Percentiles rank a stretch among this genome's conserved stretches.
These are phyloP conservation scores for Phlegmacium glaucopus DNA, from an alignment of 768 basidiomycete species.

Conservation along the genomic window DNA sequence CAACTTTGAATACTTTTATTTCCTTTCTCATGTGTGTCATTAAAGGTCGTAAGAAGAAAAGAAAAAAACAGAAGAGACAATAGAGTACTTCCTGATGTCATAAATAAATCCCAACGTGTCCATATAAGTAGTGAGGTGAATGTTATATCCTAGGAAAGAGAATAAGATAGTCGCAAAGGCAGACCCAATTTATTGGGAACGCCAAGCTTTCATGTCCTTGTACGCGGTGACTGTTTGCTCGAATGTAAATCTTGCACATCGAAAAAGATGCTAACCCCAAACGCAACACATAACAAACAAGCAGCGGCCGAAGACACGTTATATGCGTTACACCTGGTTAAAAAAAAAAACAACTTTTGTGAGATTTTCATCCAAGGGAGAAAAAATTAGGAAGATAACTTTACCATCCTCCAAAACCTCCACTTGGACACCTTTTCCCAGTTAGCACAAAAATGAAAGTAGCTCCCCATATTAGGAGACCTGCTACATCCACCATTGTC, in stretches of 20 bases:
- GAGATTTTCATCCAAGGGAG: neutral
- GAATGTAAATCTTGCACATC: constrained; percentile 62
- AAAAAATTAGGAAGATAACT: constrained; percentile 16
- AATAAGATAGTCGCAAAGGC: no score
- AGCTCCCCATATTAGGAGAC: constrained; percentile 51
- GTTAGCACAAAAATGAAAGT: constrained; percentile 58
- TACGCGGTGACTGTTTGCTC: constrained; percentile 63
- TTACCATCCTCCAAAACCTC: constrained; percentile 61
- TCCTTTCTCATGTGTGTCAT: no score
- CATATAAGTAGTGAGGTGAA: no score
- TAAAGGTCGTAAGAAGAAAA: no score
- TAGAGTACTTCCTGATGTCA: no score
- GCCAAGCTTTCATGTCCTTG: constrained; percentile 25
- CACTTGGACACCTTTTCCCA: constrained; percentile 62
- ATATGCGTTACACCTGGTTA: constrained; percentile 66
- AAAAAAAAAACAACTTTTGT: constrained; percentile 4
- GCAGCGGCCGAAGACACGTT: constrained; percentile 63
- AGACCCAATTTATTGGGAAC: neutral
- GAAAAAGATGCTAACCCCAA: constrained; percentile 57
- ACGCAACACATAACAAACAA: constrained; percentile 54
- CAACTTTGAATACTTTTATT: no score
- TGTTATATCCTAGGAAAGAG: no score
- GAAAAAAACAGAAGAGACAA: no score
- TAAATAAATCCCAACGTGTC: no score
- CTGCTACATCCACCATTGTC: constrained; percentile 44